Conservation (phyloP, 495 filamentous ascomycete species). For the Haplographium delicatum region DNA sequence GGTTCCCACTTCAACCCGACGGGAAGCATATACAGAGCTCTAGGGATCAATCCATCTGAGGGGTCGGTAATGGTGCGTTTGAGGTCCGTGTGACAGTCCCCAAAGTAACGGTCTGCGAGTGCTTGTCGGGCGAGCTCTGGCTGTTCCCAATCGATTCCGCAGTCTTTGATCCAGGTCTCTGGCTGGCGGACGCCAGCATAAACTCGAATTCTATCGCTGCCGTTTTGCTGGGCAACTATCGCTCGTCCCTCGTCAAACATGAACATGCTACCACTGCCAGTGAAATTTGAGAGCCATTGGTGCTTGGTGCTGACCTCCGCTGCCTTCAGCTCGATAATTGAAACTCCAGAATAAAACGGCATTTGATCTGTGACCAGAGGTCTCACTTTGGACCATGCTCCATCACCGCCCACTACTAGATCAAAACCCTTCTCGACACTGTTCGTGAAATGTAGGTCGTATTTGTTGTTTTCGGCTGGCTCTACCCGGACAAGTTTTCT, state of each 20-base stretch:
- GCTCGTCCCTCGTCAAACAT: conserved; percentile 34
- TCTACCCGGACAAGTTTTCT: conserved; percentile 10
- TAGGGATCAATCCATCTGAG: conserved; percentile 34
- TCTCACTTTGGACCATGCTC: conserved; percentile 54
- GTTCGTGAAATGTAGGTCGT: conserved; percentile 13
- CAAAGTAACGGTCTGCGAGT: conserved; percentile 34
- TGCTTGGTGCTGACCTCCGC: conserved; percentile 28
- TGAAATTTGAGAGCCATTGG: conserved; percentile 30
- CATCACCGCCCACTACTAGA: conserved; percentile 58
- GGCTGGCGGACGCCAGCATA: conserved; percentile 23
- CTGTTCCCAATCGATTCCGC: conserved; percentile 28
- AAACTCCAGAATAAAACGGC: conserved; percentile 46
- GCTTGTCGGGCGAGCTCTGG: conserved; percentile 26
- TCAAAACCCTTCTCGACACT: conserved; percentile 33
- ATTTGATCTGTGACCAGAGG: conserved; percentile 37
- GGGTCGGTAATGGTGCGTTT: conserved; percentile 36
- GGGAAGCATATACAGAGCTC: conserved; percentile 46
- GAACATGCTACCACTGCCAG: conserved; percentile 43
- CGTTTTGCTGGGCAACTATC: conserved; percentile 39
- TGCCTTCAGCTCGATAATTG: conserved; percentile 33
- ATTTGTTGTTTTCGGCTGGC: neutral
- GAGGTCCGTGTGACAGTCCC: conserved; percentile 26
- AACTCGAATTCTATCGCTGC: conserved; percentile 24
- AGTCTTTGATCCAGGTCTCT: conserved; percentile 26
- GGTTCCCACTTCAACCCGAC: conserved; percentile 44